These are phyloP conservation scores for Adiantum capillusveneris DNA, from an alignment of 75 land plant genomes.

Conservation along the genomic window DNA sequence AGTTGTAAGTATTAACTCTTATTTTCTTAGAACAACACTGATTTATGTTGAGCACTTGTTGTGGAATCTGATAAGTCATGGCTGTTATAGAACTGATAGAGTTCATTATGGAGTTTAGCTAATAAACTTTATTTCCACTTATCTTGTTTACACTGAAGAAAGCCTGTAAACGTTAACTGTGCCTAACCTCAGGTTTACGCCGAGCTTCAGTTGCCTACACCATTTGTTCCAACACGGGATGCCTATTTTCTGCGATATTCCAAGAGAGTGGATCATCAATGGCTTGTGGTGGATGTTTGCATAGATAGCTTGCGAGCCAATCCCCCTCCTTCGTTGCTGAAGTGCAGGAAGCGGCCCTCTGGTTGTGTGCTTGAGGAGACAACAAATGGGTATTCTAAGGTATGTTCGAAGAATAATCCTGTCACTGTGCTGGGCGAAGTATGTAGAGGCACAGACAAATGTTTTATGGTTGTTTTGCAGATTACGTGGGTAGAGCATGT, in stretches of 20 bases:
- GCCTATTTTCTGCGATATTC: conserved; percentile 73
- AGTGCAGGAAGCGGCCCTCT: conserved; percentile 71
- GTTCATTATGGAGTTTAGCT: too few species aligned
- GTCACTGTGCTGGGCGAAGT: too few species aligned
- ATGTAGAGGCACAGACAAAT: background rate
- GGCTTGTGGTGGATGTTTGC: conserved; percentile 88
- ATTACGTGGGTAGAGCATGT: conserved; percentile 81
- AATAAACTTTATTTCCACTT: too few species aligned
- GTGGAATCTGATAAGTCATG: too few species aligned
- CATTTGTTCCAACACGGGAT: conserved; percentile 66
- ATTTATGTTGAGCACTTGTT: too few species aligned
- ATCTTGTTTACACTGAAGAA: too few species aligned
- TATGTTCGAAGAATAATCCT: conserved; percentile 10
- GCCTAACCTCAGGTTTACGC: conserved; percentile 58
- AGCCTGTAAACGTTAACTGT: too few species aligned
- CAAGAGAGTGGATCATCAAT: conserved; percentile 76
- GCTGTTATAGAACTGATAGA: too few species aligned
- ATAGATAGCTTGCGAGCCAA: conserved; percentile 47
- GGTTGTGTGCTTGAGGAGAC: conserved; percentile 78
- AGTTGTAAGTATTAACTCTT: conserved; percentile 34
- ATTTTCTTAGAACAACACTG: too few species aligned
- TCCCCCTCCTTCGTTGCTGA: conserved; percentile 17
- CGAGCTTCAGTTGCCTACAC: conserved; percentile 72
- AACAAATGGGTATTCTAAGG: conserved; percentile 85
- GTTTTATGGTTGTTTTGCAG: conserved; percentile 13